Base-by-base conservation (phyloP, 306 rosid genomes). In the Abrus precatorius region DNA sequence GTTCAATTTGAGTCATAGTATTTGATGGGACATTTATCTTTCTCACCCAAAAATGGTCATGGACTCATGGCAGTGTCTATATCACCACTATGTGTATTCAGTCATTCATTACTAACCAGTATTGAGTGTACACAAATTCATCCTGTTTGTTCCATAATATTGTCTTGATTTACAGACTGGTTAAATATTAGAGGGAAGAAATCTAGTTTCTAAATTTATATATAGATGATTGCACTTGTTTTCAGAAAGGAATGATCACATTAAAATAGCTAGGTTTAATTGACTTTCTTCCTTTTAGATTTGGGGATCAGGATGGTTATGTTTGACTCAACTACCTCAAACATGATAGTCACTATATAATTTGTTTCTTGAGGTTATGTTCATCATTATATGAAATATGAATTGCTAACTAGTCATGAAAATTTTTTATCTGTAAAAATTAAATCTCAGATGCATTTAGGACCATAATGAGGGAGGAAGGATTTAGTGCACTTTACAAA, bases 391-490 rank as follows among this genome's bases (percentile, higher is more conserved):
- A 12, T 55, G 29, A 78, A 52, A 47, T 62, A 12, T 55, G 29
- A 78, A 52, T 84, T 80, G 49, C 82, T 59, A 7, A 57, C 52
- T 52, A 48, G 59, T 77, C 71, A 40, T 72, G 69, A 9, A 56
- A 74, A 72, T 75, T 60, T 2, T 49, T 78, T 57, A 38, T 74
- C 77, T 80, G 50, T 41, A 72, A 72, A 60, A 74, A 77, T 77
- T 11, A 52, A 75, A 74, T 88, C 84, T 54, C 97, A 95, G 99
- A 95, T 95, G 98, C 98, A 81, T 88, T 93, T 63, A 89, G 88
- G 88, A 95, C 98, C 83, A 95, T 95, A 80, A 60, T 88, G 86
- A 93, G 90, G 81, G 99, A 93, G 86, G 98, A 84, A 79, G 87
- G 99, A 53, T 89, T 84, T 85, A 76, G 84, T 62, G 98, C 98